Percentiles rank a stretch among this genome's conserved stretches.
phyloP scores from a whole-genome alignment of 139 green algal species.

The Chlamydomonas eustigma region DNA sequence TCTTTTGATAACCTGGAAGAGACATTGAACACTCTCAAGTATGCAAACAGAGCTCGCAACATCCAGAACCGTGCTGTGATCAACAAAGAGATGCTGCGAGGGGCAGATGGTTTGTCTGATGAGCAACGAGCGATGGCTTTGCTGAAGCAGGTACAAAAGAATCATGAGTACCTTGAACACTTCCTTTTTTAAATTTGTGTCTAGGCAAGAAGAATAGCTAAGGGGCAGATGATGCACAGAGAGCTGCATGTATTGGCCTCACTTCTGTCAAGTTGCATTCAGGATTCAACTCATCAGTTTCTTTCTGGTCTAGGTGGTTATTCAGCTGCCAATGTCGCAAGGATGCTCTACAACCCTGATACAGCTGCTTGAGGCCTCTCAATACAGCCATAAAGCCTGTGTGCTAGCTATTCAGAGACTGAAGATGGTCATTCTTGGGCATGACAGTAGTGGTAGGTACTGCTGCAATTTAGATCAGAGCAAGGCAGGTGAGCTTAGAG shows the following conservation, averaged over 20 bases:
- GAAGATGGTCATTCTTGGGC: neutral
- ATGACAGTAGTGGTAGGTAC: neutral
- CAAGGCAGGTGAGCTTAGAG: too few relatives aligned
- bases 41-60: slow-evolving; percentile 17
- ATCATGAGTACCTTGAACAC: neutral
- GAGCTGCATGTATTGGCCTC: too few relatives aligned
- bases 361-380: slow-evolving; percentile 1
- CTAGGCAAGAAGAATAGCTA: too few relatives aligned
- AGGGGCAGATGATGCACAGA: too few relatives aligned
- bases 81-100: slow-evolving; percentile 18
- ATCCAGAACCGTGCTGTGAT: slow-evolving; percentile 26
- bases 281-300: too few relatives aligned
- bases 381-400: neutral
- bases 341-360: neutral
- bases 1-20: slow-evolving; percentile 19
- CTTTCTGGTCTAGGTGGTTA: neutral
- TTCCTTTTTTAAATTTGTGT: too few relatives aligned
- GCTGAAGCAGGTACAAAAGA: neutral
- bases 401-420: neutral
- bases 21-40: slow-evolving; percentile 29
- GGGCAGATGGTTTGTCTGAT: neutral
- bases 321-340: neutral
- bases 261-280: too few relatives aligned
- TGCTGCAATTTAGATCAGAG: too few relatives aligned
- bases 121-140: neutral